Base-by-base conservation (phyloP, 2,329 filamentous ascomycete species). In the Diaporthe longicolla region DNA sequence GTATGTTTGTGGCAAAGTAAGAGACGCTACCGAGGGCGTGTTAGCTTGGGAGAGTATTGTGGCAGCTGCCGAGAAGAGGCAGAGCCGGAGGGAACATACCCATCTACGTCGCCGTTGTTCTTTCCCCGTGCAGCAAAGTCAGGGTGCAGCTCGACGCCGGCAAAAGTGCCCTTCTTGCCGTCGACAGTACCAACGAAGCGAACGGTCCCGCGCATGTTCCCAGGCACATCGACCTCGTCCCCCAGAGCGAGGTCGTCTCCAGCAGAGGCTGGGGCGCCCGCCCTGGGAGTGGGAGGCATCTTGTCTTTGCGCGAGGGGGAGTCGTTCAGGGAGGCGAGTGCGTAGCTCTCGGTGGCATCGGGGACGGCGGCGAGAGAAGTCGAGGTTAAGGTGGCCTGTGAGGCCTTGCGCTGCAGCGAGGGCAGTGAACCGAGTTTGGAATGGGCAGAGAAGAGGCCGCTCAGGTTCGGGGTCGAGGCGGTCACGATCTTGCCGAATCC, bases 91-190 rank as follows among this genome's bases (percentile, higher is more conserved):
- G 32, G 45, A 40, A 80, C 90, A 84, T 88, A 96, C 94, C 96
- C 97, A 78, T 98, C 96, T 71, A 98, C 97, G 82, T 98, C 95
- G 76, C 97, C 97, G 79, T 90, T 97, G 81, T 99, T 99, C 87
- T 99, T 99, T 45, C 97, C 97, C 81, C 93, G 91, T 69, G 88
- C 83, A 45, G 95, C 94, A 85, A 93, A 97, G 78, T 97, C 94
- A 70, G 90, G 87, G 79, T 93, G 91, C 76, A 99, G 88, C 83
- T 99, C 97, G 48, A 99, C 94, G 59, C 97, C 97, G 43, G 94
- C 95, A 86, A 99, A 99, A 26, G 90, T 90, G 68, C 97, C 97
- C 78, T 93, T 95, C 86, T 98, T 98, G 76, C 95, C 95, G 78
- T 92, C 90, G 54, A 99, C 96, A 52, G 88, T 87, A 58, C 97